Evolutionary conservation across 2,329 filamentous ascomycete species (phyloP).

Genomic region (Trichoderma atrobrunneum): DNA sequence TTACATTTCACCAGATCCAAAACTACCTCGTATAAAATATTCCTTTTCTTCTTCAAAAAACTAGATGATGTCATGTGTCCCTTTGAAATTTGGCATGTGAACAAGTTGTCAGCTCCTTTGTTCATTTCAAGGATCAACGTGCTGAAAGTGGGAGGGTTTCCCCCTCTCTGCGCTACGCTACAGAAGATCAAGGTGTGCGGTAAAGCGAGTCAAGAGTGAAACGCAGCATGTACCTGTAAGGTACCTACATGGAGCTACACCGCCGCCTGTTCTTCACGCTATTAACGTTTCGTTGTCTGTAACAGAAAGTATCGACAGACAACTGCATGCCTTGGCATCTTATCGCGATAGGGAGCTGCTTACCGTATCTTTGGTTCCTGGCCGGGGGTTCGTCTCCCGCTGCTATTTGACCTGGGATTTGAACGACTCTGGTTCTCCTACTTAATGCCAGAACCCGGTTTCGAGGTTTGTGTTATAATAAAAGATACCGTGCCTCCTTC

Average conservation of each 20-base stretch:
- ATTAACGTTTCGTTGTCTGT: not conserved
- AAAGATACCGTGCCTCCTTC: not conserved
- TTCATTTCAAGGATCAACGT: not conserved
- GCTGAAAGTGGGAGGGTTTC: not conserved
- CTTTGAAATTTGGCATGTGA: not conserved
- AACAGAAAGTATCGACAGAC: not conserved
- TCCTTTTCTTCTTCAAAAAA: not conserved
- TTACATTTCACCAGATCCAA: not conserved
- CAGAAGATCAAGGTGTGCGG: not conserved
- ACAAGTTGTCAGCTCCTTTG: not conserved
- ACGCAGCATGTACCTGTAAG: not conserved
- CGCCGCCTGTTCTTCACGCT: not conserved
- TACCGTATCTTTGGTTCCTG: slow-evolving; percentile 17
- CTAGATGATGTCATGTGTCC: not conserved
- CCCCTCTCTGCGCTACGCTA: not conserved
- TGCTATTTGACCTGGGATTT: not conserved
- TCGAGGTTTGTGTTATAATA: not conserved
- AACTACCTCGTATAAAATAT: too few species aligned
- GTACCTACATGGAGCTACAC: not conserved
- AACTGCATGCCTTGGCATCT: not conserved
- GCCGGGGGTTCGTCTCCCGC: not conserved
- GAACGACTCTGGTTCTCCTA: not conserved
- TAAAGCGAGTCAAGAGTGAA: not conserved
- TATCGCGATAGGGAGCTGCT: slow-evolving; percentile 12
- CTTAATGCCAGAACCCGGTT: not conserved